Evolutionary conservation across 306 rosid species (phyloP).

Genomic region (Mimosa bimucronata): DNA sequence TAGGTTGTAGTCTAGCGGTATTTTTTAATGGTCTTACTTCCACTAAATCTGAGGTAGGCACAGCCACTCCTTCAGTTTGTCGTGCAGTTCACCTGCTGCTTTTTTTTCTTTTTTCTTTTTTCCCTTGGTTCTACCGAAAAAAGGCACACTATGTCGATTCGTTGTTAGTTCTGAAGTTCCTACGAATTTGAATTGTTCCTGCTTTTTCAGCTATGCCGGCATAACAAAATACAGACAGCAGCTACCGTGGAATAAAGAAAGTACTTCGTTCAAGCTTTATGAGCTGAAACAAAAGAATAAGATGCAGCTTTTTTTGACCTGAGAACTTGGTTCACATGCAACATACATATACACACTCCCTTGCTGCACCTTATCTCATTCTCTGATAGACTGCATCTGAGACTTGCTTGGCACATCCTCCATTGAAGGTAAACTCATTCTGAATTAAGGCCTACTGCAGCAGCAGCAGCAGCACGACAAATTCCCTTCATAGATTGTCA

Average conservation of each 20-base stretch:
- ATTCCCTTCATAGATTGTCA: constrained; percentile 53
- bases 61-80: constrained; percentile 3
- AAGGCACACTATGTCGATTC: background rate
- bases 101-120: background rate
- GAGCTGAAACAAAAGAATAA: constrained; percentile 47
- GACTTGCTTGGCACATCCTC: constrained; percentile 46
- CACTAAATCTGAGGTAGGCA: background rate
- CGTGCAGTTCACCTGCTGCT: constrained; percentile 1
- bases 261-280: constrained; percentile 33
- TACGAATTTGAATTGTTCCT: background rate
- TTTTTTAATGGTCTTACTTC: background rate
- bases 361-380: constrained; percentile 54
- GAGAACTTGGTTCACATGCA: constrained; percentile 54
- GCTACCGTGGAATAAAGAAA: background rate
- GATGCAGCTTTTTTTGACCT: constrained; percentile 46
- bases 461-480: constrained; percentile 7
- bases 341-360: constrained; percentile 55
- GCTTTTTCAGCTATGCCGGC: background rate
- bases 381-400: constrained; percentile 51
- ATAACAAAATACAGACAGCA: constrained; percentile 17
- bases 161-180: background rate
- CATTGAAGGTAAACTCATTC: background rate
- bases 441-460: background rate
- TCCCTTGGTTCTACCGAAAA: background rate
- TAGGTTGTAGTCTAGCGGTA: background rate